phyloP scores from a whole-genome alignment of 1,139 yeast genomes.

The Pichia sp. region DNA sequence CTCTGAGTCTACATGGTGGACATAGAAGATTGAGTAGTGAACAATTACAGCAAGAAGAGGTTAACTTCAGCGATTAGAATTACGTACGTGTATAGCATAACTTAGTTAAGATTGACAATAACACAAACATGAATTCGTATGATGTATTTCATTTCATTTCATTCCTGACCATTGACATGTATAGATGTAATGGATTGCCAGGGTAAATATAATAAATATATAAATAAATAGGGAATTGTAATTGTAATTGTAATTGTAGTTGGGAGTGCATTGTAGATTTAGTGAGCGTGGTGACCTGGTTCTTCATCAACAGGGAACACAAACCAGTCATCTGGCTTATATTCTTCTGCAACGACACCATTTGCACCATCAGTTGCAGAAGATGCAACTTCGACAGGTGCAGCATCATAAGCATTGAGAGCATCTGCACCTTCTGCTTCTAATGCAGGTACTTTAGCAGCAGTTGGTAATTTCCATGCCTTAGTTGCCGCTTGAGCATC shows the following conservation, averaged over 20 bases:
- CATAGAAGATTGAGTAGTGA: constrained; percentile 14
- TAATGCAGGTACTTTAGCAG: constrained; percentile 64
- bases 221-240: constrained; percentile 5
- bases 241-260: neutral
- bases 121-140: too few species aligned
- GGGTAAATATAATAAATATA: constrained; percentile 9
- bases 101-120: too few species aligned
- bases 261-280: neutral
- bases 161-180: too few species aligned
- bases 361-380: constrained; percentile 28
- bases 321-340: constrained; percentile 64
- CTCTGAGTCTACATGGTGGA: constrained; percentile 1
- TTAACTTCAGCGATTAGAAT: constrained; percentile 20
- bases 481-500: constrained; percentile 77
- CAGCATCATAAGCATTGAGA: constrained; percentile 64
- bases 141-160: too few species aligned
- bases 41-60: constrained; percentile 18
- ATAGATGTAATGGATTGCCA: too few species aligned
- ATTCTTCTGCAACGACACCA: constrained; percentile 34
- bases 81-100: too few species aligned
- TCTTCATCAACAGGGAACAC: constrained; percentile 78
- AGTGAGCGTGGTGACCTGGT: constrained; percentile 36
- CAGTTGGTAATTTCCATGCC: constrained; percentile 71
- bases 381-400: constrained; percentile 64
- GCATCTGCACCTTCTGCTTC: constrained; percentile 71